A percentile compares a stretch with the other conserved stretches of the same genome.
These are phyloP conservation scores for Hyphopichia pseudoburtonii DNA, from an alignment of 1,139 yeast genomes.

Conservation along the genomic window DNA sequence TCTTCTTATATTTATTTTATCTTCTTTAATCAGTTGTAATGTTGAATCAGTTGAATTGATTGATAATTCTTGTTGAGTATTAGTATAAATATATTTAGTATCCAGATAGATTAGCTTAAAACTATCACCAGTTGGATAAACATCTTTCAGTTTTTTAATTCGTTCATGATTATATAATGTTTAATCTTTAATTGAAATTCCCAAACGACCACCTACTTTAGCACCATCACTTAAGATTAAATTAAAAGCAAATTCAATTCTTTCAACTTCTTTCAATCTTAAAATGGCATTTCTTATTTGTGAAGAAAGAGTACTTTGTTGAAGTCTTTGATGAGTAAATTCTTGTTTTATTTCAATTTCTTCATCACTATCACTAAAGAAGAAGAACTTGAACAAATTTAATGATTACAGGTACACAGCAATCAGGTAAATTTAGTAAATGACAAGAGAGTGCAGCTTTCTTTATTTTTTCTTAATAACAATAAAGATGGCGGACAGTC, in stretches of 20 bases:
- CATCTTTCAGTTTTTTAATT: slow-evolving; percentile 32
- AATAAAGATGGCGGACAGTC: too few relatives aligned
- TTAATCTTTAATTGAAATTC: slow-evolving; percentile 72
- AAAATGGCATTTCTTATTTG: slow-evolving; percentile 51
- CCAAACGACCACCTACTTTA: slow-evolving; percentile 41
- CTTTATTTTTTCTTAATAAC: too few relatives aligned
- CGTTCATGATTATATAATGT: slow-evolving; percentile 58
- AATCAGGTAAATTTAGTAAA: too few relatives aligned
- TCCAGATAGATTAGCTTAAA: slow-evolving; percentile 55
- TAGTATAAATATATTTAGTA: slow-evolving; percentile 22
- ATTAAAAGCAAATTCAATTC: slow-evolving; percentile 66
- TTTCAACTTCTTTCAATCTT: slow-evolving; percentile 57
- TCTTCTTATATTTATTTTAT: slow-evolving; percentile 24
- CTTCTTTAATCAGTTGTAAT: too few relatives aligned
- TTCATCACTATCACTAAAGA: too few relatives aligned
- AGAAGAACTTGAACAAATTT: too few relatives aligned
- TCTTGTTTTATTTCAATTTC: too few relatives aligned
- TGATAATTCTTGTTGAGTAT: neutral
- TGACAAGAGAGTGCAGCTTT: too few relatives aligned
- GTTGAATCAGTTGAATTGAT: neutral
- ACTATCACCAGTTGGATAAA: slow-evolving; percentile 53
- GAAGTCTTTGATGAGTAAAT: too few relatives aligned
- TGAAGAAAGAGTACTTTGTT: slow-evolving; percentile 44
- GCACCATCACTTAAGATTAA: slow-evolving; percentile 42
- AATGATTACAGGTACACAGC: too few relatives aligned